Evolutionary conservation across 2,329 filamentous ascomycete genomes (phyloP), one percentile per base, ranked within the genome.

Genomic region (Aspergillus japonicus): DNA sequence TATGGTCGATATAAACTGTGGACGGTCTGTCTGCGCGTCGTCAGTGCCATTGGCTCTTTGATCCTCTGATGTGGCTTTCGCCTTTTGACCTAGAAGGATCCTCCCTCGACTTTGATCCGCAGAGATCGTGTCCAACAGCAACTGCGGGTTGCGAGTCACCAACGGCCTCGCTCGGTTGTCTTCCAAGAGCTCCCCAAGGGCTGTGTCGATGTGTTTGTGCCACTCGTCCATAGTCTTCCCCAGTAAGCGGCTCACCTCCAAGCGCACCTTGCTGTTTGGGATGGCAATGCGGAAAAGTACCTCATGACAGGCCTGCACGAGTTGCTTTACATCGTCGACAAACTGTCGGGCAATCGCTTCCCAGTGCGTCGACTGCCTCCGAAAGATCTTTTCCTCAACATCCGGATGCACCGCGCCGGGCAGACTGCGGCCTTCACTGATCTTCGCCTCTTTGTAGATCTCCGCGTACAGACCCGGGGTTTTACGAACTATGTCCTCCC

Each of bases 391-490:
- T 16, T 59, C 60, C 39, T 62, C 63, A 6, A 65, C 56, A 19
- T 65, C 62, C 8, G 63, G 58, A 33, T 58, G 61, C 3, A 65
- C 58, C 11, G 35, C 57, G 5, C 63, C 63, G 5, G 61, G 61
- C 7, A 65, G 31, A 31, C 60, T 58, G 6, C 51, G 54, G 19
- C 63, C 61, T 35, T 51, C 50, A n/a, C 54, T 55, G 19, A 62
- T 26, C 11, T 47, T 58, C 4, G 63, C 60, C 33, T 65, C 61
- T n/a, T 55, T 39, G 24, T 59, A 60, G 3, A 65, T 65, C 7
- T 35, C 11, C 1, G 11, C 11, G 50, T 58, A 62, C n/a, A 64
- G 19, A 2, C 31, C 53, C 44, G 44, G 44, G n/a, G 44, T 6
- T 5, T 14, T 19, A 14, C 21, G n/a, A 10, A 47, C 10, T 47